Conservation (phyloP, 768 basidiomycete species). For the Asterophora parasitica region DNA sequence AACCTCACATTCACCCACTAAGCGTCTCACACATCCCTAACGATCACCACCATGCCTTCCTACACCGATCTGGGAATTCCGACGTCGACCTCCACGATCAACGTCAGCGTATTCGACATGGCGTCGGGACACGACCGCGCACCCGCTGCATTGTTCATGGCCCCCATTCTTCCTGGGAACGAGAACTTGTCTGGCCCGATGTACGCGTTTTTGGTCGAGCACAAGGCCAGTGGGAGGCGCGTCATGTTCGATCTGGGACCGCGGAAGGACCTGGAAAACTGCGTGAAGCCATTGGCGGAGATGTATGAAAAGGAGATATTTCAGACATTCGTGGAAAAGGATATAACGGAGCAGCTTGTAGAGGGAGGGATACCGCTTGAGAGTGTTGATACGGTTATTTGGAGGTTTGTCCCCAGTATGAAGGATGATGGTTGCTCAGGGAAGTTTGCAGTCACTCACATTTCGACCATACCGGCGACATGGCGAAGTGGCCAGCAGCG, state of each 20-base stretch:
- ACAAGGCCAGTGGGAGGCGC: background rate
- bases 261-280: constrained; percentile 3
- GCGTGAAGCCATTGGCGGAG: background rate
- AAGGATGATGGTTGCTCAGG: background rate
- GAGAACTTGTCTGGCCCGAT: background rate
- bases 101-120: background rate
- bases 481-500: constrained; percentile 2
- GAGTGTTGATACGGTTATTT: constrained; percentile 1
- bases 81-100: background rate
- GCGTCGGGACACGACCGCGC: background rate
- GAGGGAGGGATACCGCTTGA: constrained; percentile 1
- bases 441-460: background rate
- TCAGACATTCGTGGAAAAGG: background rate
- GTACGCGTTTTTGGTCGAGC: constrained; percentile 3
- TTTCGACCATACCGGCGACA: constrained; percentile 5
- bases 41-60: background rate
- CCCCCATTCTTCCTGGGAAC: background rate
- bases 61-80: constrained; percentile 1
- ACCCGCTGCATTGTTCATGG: background rate
- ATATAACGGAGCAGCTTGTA: background rate
- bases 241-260: constrained; percentile 5
- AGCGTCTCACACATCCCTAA: background rate
- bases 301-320: background rate
- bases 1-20: background rate
- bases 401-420: background rate